Base-by-base conservation (phyloP, 2,329 filamentous ascomycete species). In the Verticillium longisporum region DNA sequence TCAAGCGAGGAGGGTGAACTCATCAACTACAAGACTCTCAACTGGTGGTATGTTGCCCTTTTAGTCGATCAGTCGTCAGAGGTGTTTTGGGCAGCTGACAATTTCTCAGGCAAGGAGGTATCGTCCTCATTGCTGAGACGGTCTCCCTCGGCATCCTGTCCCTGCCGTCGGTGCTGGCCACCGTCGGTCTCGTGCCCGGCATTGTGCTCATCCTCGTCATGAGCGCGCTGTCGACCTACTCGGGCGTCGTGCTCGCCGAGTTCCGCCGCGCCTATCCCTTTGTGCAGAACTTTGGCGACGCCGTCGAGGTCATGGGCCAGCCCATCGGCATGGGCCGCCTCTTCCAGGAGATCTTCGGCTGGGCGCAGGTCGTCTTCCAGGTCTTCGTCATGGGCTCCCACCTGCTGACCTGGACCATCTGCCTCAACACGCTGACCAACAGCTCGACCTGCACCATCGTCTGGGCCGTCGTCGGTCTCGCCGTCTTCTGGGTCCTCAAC, bases 111-210 rank as follows among this genome's bases (percentile, higher is more conserved):
- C 77, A 80, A 71, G 78, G 77, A 37, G 74, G 75, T 2, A 73
- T 78, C 31, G 72, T 79, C 54, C 66, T 79, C 61, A 75, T 79
- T 58, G 77, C 77, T 14, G 77, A 79, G 61, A 78, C 77, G 1
- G 75, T 79, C 61, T 78, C 75, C 0, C 74, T 79, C n/a, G 77
- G 77, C 0, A 78, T 80, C 71, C 89, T 92, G 76, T 91, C 88
- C 0, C 90, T 92, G 63, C 89, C 89, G 0, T 90, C 87, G 69
- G 90, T 89, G 0, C 87, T 92, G 69, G 88, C 89, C 2, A 77
- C 87, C 13, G 79, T 92, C 54, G 89, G 89, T 4, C 79, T 92
- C 14, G 87, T 88, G 1, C 89, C 89, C 0, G 89, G 89, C n/a
- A 76, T 92, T 60, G 83, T 91, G 63, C 71, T 91, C 70, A 91